These are phyloP conservation scores for Botrytis elliptica DNA, from an alignment of 2,329 filamentous ascomycete genomes.

Conservation along the genomic window DNA sequence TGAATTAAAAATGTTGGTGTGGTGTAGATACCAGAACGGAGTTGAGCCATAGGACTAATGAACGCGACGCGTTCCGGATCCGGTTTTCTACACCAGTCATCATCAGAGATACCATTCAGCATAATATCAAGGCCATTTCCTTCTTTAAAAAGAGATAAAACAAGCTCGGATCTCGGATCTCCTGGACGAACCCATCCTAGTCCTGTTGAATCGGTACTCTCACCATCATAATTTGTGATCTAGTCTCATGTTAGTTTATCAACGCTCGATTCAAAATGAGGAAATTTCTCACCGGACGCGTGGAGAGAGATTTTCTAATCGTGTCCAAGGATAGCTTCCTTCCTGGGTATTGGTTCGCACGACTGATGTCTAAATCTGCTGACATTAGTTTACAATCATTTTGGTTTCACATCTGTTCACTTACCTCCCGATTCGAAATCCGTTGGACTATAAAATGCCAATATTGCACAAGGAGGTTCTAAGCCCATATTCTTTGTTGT, in stretches of 20 bases:
- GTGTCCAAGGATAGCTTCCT: neutral
- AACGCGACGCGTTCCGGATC: neutral
- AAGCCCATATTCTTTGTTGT: conserved; percentile 39
- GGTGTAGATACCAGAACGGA: neutral
- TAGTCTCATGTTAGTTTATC: neutral
- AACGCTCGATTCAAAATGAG: neutral
- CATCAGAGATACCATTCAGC: conserved; percentile 6
- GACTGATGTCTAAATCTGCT: neutral
- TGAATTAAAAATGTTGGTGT: conserved; percentile 18
- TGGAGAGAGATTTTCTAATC: neutral
- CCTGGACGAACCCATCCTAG: conserved; percentile 13
- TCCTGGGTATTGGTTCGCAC: neutral
- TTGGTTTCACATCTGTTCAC: too few relatives aligned
- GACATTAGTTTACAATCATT: neutral
- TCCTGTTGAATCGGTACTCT: neutral
- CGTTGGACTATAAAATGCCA: conserved; percentile 46
- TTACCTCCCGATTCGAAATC: conserved; percentile 3
- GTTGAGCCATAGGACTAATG: conserved; percentile 4
- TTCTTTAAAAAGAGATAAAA: conserved; percentile 15
- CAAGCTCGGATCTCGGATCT: conserved; percentile 14
- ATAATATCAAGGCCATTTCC: neutral
- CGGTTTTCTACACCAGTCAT: neutral
- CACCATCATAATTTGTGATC: conserved; percentile 11
- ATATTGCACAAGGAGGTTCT: conserved; percentile 43
- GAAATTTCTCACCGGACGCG: neutral